Evolutionary conservation across 202 grass and related monocot species (phyloP).

Genomic region (Zoysia matrella): DNA sequence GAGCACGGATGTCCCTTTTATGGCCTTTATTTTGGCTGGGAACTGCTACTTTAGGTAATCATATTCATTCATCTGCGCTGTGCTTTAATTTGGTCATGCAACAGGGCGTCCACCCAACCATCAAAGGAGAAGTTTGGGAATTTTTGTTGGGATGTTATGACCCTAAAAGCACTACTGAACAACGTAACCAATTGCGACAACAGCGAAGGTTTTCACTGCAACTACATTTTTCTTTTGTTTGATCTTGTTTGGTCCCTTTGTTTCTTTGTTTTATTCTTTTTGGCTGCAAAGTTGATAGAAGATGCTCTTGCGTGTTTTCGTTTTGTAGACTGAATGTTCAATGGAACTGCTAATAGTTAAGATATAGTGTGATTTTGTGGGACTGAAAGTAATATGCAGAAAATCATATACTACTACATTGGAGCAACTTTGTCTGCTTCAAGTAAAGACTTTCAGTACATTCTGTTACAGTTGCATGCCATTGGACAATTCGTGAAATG

Average conservation of each 20-base stretch:
- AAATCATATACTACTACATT: neutral
- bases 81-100: constrained; percentile 37
- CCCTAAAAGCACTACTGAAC: constrained; percentile 80
- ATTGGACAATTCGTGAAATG: neutral
- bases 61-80: neutral
- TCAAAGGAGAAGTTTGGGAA: constrained; percentile 52
- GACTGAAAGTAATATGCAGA: neutral
- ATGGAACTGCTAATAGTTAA: neutral
- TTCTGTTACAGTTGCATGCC: too few relatives aligned
- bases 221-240: neutral
- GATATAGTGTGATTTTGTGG: neutral
- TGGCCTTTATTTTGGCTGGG: too few relatives aligned
- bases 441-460: neutral
- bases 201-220: constrained; percentile 55
- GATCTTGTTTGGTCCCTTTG: constrained; percentile 27
- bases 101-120: constrained; percentile 77
- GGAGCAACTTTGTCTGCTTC: neutral
- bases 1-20: too few relatives aligned
- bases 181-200: constrained; percentile 72
- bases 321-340: neutral
- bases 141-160: constrained; percentile 96
- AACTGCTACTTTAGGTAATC: too few relatives aligned
- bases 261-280: neutral
- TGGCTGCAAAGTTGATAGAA: constrained; percentile 8
- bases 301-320: neutral